Evolutionary conservation across 1,139 yeast species (phyloP).

Genomic region (Kluyveromyces marxianus): DNA sequence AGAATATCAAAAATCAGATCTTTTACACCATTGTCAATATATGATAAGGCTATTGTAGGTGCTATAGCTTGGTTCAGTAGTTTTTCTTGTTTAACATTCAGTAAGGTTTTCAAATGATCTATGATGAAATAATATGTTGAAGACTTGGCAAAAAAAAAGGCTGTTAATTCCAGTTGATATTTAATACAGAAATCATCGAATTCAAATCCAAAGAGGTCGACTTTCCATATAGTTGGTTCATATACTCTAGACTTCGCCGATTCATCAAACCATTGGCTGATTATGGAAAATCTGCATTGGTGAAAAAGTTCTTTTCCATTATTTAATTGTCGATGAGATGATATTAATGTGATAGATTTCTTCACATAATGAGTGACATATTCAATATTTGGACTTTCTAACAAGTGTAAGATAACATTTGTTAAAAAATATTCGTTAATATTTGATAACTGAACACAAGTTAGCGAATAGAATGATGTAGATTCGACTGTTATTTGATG

Average conservation of each 20-base stretch:
- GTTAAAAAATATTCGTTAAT: slow-evolving; percentile 15
- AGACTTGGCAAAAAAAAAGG: slow-evolving; percentile 21
- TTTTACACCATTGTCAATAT: slow-evolving; percentile 37
- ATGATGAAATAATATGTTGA: slow-evolving; percentile 11
- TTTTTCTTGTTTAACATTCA: slow-evolving; percentile 12
- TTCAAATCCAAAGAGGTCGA: slow-evolving; percentile 20
- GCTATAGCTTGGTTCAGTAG: slow-evolving; percentile 35
- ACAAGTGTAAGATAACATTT: slow-evolving; percentile 12
- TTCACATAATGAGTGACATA: slow-evolving; percentile 33
- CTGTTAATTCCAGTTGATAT: slow-evolving; percentile 15
- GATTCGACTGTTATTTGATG: slow-evolving; percentile 18
- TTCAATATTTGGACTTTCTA: slow-evolving; percentile 25
- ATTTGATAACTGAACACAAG: slow-evolving; percentile 12
- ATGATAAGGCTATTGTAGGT: slow-evolving; percentile 38
- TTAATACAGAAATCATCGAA: slow-evolving; percentile 13
- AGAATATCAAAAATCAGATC: slow-evolving; percentile 32
- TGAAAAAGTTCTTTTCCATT: slow-evolving; percentile 16
- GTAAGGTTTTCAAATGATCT: slow-evolving; percentile 4
- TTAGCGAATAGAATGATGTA: slow-evolving; percentile 16
- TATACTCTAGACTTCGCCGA: background rate
- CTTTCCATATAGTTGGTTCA: slow-evolving; percentile 18
- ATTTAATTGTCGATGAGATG: slow-evolving; percentile 8
- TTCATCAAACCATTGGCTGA: slow-evolving; percentile 15
- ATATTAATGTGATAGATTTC: slow-evolving; percentile 8
- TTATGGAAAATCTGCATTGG: slow-evolving; percentile 17